Base-by-base conservation (phyloP, 495 filamentous ascomycete genomes). In the Collariella sp. region DNA sequence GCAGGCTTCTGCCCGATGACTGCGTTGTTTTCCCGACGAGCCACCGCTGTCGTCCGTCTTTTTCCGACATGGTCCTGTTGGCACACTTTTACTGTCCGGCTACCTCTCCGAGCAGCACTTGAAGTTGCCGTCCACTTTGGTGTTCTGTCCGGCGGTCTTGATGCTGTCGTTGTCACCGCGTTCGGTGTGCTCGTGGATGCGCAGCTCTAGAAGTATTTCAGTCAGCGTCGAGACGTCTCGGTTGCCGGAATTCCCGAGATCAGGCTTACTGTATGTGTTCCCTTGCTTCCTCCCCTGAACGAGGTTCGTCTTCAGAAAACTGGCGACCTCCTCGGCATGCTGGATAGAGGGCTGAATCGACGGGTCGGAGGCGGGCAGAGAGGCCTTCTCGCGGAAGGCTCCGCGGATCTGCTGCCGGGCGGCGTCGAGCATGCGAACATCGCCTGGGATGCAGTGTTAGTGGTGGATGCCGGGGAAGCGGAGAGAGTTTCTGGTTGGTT, bases 181-280 rank as follows among this genome's bases (percentile, higher is more conserved):
- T 69, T 97, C 93, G 41, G 87, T 98, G 51, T 91, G 74, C 45
- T 94, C 80, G 67, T 96, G 93, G 62, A 98, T 95, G 15, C 81
- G 75, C 47, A 98, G 74, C 67, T 87, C 90, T 94, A 10, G 6
- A 20, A 11, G n/a, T 23, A 20, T 11, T 0, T 0, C 3, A 5
- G 36, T 55, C 16, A 52, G 50, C 24, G 16, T 12, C 11, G 34
- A 10, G 13, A 23, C 15, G 20, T 6, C 7, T 20, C 11, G 9
- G 2, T 9, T n/a, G n/a, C n/a, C n/a, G n/a, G n/a, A n/a, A n/a
- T n/a, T n/a, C n/a, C n/a, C n/a, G n/a, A n/a, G n/a, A n/a, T n/a
- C n/a, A n/a, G 12, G 72, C 84, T 52, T 73, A 88, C 85, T 83
- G 71, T 84, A 91, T 64, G 69, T 79, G 22, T 76, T 69, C 19